Evolutionary conservation across 768 basidiomycete genomes (phyloP).

Genomic region (Trametes sanguinea): DNA sequence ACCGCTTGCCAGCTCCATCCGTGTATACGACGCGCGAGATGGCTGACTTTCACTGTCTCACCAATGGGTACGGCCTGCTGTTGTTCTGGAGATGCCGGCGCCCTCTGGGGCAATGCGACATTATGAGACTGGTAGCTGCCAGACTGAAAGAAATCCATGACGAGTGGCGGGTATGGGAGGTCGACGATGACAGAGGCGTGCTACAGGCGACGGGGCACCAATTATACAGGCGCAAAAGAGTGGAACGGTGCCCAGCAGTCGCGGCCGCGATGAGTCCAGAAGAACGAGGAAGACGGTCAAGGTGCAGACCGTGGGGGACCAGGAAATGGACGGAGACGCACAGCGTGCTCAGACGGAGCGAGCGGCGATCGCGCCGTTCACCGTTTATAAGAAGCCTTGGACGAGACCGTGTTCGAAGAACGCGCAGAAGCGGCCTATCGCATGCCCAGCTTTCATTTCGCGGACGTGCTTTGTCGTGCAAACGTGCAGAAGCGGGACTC

Average conservation of each 20-base stretch:
- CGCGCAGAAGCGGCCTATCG: neutral
- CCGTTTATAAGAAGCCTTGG: slow-evolving; percentile 2
- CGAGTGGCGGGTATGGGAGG: neutral
- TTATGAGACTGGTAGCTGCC: slow-evolving; percentile 12
- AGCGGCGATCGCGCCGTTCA: neutral
- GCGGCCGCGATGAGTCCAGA: slow-evolving; percentile 16
- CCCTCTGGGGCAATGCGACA: slow-evolving; percentile 11
- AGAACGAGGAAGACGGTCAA: neutral
- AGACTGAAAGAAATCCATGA: slow-evolving; percentile 12
- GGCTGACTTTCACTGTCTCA: slow-evolving; percentile 29
- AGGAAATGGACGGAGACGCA: slow-evolving; percentile 21
- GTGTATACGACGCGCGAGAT: slow-evolving; percentile 46
- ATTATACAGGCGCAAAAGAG: slow-evolving; percentile 6
- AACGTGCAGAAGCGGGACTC: neutral
- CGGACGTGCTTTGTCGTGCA: neutral
- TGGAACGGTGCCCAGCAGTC: slow-evolving; percentile 6
- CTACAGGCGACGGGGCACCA: slow-evolving; percentile 1
- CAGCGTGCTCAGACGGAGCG: slow-evolving; percentile 21
- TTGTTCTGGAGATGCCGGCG: neutral
- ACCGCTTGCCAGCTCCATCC: slow-evolving; percentile 56
- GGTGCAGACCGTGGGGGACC: neutral
- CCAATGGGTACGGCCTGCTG: neutral
- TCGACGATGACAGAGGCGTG: slow-evolving; percentile 1
- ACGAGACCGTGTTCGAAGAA: slow-evolving; percentile 4
- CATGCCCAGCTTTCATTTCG: slow-evolving; percentile 7